These are phyloP conservation scores for Pterocarpus santalinus DNA, from an alignment of 306 rosid genomes.

Conservation along the genomic window DNA sequence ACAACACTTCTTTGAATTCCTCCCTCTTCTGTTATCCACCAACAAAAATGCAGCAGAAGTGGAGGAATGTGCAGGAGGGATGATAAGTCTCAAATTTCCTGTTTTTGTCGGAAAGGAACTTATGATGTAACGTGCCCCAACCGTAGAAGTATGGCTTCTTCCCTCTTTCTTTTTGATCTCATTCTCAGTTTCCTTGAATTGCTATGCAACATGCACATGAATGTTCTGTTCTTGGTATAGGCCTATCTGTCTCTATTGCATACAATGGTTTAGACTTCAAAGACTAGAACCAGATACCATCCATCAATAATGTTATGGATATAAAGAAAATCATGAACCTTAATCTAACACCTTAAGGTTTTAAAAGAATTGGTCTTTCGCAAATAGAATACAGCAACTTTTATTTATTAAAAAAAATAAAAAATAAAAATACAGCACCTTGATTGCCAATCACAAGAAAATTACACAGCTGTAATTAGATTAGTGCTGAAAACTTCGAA, in stretches of 20 bases:
- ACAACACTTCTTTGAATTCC: too few relatives aligned
- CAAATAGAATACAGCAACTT: neutral
- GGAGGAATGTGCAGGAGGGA: too few relatives aligned
- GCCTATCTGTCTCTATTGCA: neutral
- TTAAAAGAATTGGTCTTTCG: neutral
- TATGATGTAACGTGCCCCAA: too few relatives aligned
- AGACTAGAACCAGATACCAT: neutral
- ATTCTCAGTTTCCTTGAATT: conserved; percentile 7
- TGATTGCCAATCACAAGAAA: neutral
- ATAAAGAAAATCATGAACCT: neutral
- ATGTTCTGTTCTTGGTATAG: neutral
- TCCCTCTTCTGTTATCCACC: too few relatives aligned
- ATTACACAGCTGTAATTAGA: neutral
- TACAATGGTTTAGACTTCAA: neutral
- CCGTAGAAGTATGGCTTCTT: neutral
- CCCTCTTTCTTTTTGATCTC: neutral
- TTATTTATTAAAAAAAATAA: too few relatives aligned
- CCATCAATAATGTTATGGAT: neutral
- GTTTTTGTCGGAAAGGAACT: too few relatives aligned
- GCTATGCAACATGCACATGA: neutral
- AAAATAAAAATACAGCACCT: neutral
- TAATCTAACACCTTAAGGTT: neutral
- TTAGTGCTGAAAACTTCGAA: neutral
- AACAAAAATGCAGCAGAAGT: too few relatives aligned
- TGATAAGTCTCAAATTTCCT: too few relatives aligned